Evolutionary conservation across 169 alveolate genomes (phyloP).

Genomic region (Plasmodium coatneyi): DNA sequence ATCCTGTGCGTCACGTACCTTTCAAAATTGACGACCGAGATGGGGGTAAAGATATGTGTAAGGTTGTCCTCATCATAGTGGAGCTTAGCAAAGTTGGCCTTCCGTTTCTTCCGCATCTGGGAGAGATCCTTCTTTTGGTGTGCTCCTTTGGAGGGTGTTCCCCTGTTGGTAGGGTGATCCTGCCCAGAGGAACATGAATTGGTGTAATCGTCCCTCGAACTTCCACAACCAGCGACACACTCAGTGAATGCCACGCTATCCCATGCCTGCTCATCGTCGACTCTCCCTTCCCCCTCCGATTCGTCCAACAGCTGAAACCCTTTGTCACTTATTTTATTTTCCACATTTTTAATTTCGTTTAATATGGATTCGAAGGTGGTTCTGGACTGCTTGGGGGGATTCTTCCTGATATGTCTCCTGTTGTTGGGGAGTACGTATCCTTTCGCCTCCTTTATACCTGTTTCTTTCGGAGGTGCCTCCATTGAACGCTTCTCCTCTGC

Average conservation of each 20-base stretch:
- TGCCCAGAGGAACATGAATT: not conserved
- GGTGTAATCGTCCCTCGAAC: not conserved
- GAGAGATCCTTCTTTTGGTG: not conserved
- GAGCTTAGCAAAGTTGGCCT: conserved; percentile 6
- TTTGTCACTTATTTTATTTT: conserved; percentile 11
- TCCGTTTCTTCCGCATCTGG: conserved; percentile 9
- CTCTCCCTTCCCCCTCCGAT: not conserved
- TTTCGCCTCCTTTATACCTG: no score
- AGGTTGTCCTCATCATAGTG: conserved; percentile 12
- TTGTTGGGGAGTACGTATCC: not conserved
- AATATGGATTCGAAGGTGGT: conserved; percentile 22
- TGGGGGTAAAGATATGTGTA: not conserved
- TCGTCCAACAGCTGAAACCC: conserved; percentile 1
- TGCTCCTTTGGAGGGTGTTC: not conserved
- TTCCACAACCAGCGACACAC: not conserved
- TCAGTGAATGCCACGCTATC: not conserved
- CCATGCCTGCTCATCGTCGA: conserved; percentile 1
- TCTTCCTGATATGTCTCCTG: not conserved
- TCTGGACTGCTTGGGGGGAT: not conserved
- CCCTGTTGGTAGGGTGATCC: not conserved
- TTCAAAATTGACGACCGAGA: conserved; percentile 37
- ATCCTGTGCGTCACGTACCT: conserved; percentile 17
- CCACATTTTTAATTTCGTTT: conserved; percentile 28
- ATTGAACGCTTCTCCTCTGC: not conserved
- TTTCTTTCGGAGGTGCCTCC: not conserved